Percentiles rank a stretch among this genome's conserved stretches.
phyloP scores from a whole-genome alignment of 495 filamentous ascomycete genomes.

The Hypoxylon perforatum region DNA sequence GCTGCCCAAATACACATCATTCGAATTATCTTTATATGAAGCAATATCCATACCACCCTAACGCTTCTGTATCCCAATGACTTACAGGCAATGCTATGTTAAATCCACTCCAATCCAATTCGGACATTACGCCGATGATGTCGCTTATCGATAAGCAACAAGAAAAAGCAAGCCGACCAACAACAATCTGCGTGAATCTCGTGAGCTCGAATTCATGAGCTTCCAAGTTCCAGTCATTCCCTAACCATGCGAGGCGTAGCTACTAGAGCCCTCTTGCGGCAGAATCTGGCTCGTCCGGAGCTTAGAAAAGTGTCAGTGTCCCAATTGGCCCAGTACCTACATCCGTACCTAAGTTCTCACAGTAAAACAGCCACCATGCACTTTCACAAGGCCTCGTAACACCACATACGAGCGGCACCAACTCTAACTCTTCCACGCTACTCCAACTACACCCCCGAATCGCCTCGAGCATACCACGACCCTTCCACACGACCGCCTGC shows the following conservation, averaged over 20 bases:
- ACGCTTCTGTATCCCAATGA: no score
- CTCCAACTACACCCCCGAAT: neutral
- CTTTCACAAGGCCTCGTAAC: constrained; percentile 8
- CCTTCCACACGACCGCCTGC: constrained; percentile 24
- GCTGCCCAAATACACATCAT: no score
- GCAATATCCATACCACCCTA: no score
- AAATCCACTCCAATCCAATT: no score
- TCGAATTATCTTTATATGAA: no score
- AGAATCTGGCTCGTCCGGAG: constrained; percentile 19
- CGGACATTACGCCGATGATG: no score
- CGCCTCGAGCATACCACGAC: neutral
- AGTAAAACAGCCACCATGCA: constrained; percentile 28
- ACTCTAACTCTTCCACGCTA: neutral
- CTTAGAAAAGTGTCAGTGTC: constrained; percentile 23
- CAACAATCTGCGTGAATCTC: no score
- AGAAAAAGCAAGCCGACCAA: no score
- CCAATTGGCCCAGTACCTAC: constrained; percentile 30
- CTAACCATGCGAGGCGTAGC: constrained; percentile 19
- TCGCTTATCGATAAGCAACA: neutral
- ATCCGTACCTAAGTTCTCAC: neutral
- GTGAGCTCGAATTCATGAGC: no score
- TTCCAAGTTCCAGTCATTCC: neutral
- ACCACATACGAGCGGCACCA: neutral
- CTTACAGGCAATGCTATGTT: no score
- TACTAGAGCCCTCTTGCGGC: constrained; percentile 32